Percentiles rank a stretch among this genome's conserved stretches.
Conservation (phyloP, 768 basidiomycete genomes). For the Kwoniella botswanensis region DNA sequence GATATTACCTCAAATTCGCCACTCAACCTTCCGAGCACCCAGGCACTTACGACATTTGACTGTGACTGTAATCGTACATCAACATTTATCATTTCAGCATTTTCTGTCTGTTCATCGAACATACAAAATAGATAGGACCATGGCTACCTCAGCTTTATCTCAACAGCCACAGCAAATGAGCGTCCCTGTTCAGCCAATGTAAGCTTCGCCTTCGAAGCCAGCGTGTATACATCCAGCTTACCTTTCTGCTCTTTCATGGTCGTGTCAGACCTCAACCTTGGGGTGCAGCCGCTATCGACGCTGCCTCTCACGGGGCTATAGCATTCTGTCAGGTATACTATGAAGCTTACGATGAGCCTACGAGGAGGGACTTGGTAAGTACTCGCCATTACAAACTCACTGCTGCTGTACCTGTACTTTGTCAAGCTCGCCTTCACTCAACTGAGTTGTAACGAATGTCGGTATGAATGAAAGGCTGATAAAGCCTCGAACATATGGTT, state of each 20-base stretch:
- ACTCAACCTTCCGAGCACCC: slow-evolving; percentile 2
- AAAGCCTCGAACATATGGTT: too few species aligned
- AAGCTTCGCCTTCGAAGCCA: not conserved
- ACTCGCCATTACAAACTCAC: not conserved
- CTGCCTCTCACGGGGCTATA: slow-evolving; percentile 51
- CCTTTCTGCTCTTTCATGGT: not conserved
- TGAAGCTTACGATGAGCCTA: slow-evolving; percentile 53
- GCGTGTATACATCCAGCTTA: not conserved
- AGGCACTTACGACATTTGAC: slow-evolving; percentile 2
- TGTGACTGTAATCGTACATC: not conserved
- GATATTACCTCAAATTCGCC: not conserved
- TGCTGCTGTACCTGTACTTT: too few species aligned
- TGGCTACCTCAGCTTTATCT: slow-evolving; percentile 4
- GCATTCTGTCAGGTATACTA: slow-evolving; percentile 54
- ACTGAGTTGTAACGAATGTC: too few species aligned
- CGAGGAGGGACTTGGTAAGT: slow-evolving; percentile 40
- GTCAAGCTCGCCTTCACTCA: too few species aligned
- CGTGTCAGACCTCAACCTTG: slow-evolving; percentile 34
- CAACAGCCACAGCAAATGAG: not conserved
- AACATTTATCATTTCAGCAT: not conserved
- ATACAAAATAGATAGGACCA: not conserved
- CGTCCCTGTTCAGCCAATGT: not conserved
- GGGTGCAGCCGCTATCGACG: slow-evolving; percentile 44
- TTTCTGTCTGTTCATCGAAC: not conserved
- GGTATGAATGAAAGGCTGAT: too few species aligned